Percentiles rank a stretch among this genome's conserved stretches.
These are phyloP conservation scores for Ceratocystis eucalypticola DNA, from an alignment of 2,329 filamentous ascomycete genomes.

Conservation along the genomic window DNA sequence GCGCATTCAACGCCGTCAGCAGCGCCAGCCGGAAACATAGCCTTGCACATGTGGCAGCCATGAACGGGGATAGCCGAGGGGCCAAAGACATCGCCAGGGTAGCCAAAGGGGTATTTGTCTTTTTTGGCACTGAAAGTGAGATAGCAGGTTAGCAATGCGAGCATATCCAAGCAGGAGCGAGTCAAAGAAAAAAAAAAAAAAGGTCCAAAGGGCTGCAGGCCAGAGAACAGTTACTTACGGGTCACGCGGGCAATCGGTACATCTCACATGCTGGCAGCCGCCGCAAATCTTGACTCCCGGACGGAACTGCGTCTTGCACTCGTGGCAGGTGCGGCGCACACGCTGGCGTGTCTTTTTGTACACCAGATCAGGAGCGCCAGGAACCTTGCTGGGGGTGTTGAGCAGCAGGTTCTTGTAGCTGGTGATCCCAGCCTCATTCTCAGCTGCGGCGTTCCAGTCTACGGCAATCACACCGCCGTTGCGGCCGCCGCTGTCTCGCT, in stretches of 20 bases:
- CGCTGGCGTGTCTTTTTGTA: constrained; percentile 60
- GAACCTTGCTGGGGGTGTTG: constrained; percentile 48
- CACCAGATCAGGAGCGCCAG: constrained; percentile 55
- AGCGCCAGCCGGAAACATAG: constrained; percentile 39
- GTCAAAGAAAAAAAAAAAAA: background rate
- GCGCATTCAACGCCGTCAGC: constrained; percentile 42
- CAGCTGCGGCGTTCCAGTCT: constrained; percentile 25
- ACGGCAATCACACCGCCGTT: constrained; percentile 38
- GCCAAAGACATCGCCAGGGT: constrained; percentile 51
- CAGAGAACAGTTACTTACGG: constrained; percentile 43
- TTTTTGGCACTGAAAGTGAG: constrained; percentile 42
- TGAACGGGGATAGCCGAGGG: constrained; percentile 39
- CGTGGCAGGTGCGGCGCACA: constrained; percentile 62
- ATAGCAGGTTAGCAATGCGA: constrained; percentile 15
- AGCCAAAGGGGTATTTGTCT: constrained; percentile 55
- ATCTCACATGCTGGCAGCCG: constrained; percentile 58
- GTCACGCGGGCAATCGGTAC: constrained; percentile 67
- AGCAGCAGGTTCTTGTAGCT: constrained; percentile 28
- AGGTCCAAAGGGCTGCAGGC: background rate
- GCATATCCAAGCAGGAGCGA: background rate
- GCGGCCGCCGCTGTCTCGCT: constrained; percentile 31
- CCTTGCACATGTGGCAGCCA: constrained; percentile 50
- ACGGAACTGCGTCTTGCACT: constrained; percentile 52
- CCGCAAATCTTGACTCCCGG: constrained; percentile 48
- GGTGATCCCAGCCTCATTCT: constrained; percentile 30